Conservation (phyloP, 768 basidiomycete genomes). For the Boletus rubescentipes region DNA sequence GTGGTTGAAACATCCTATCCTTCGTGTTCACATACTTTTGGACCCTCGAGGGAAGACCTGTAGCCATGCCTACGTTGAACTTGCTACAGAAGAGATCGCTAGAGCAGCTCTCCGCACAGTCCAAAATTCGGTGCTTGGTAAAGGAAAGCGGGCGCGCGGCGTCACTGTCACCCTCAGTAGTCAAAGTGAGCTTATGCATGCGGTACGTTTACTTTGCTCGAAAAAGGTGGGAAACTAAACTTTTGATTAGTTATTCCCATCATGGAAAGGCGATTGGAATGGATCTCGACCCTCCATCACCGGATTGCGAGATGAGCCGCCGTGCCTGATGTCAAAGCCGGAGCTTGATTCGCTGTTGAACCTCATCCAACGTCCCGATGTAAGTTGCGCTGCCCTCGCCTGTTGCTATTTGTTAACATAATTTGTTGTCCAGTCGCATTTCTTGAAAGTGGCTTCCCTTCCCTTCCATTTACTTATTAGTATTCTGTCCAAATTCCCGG, state of each 20-base stretch:
- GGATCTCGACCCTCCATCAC: constrained; percentile 66
- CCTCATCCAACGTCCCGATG: constrained; percentile 76
- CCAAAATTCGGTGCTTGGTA: constrained; percentile 60
- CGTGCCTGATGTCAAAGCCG: constrained; percentile 62
- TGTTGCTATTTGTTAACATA: constrained; percentile 11
- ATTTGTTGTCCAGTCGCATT: constrained; percentile 59
- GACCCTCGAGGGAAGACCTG: constrained; percentile 82
- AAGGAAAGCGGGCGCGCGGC: constrained; percentile 74
- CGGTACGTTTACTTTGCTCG: constrained; percentile 41
- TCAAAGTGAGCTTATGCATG: constrained; percentile 80
- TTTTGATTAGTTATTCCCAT: constrained; percentile 65
- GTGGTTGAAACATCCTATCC: constrained; percentile 67
- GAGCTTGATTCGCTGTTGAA: constrained; percentile 67
- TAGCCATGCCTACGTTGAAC: constrained; percentile 82
- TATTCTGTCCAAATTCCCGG: constrained; percentile 75
- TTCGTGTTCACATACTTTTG: constrained; percentile 73
- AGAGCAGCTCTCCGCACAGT: constrained; percentile 63
- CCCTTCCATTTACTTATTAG: constrained; percentile 80
- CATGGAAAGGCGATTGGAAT: constrained; percentile 75
- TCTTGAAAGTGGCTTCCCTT: constrained; percentile 79
- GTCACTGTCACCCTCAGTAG: constrained; percentile 81
- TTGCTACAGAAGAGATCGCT: constrained; percentile 58
- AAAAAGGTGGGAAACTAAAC: constrained; percentile 1
- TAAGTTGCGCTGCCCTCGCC: constrained; percentile 35
- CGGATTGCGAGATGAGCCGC: constrained; percentile 55